Percentiles rank a stretch among this genome's conserved stretches.
phyloP scores from a whole-genome alignment of 1,284 basidiomycete genomes.

The Ganoderma resinaceum region DNA sequence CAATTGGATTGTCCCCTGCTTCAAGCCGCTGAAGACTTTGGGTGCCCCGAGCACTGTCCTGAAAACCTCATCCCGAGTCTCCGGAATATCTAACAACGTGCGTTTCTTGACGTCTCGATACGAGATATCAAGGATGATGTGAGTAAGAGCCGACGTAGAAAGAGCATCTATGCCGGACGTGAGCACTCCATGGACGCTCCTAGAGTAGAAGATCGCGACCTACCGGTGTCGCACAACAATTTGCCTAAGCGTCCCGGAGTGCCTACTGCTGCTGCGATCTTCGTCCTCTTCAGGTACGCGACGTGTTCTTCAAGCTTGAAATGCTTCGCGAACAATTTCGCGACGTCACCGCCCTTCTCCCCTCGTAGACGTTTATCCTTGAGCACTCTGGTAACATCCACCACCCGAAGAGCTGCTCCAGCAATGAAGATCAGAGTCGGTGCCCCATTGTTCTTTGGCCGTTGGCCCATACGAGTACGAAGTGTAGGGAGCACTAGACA shows the following conservation, averaged over 20 bases:
- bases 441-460: constrained; percentile 75
- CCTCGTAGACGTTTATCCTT: constrained; percentile 72
- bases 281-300: constrained; percentile 75
- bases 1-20: constrained; percentile 75
- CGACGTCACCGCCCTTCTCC: constrained; percentile 83
- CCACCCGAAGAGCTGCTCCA: constrained; percentile 80
- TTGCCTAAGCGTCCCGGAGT: constrained; percentile 86
- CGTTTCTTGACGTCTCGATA: constrained; percentile 78
- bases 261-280: constrained; percentile 80
- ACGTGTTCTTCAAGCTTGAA: constrained; percentile 85
- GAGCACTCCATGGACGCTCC: constrained; percentile 51
- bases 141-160: constrained; percentile 73
- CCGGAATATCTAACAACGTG: constrained; percentile 79
- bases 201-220: constrained; percentile 48
- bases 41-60: constrained; percentile 70
- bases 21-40: constrained; percentile 65
- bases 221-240: constrained; percentile 78
- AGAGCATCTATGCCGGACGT: constrained; percentile 61
- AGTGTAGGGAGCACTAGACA: constrained; percentile 71
- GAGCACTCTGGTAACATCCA: constrained; percentile 75
- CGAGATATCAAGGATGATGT: constrained; percentile 80
- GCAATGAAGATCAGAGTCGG: constrained; percentile 82
- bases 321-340: constrained; percentile 88
- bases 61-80: constrained; percentile 84
- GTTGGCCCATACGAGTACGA: constrained; percentile 71